These are phyloP conservation scores for Cryptococcus sp. DNA, from an alignment of 1,284 basidiomycete species.

Conservation along the genomic window DNA sequence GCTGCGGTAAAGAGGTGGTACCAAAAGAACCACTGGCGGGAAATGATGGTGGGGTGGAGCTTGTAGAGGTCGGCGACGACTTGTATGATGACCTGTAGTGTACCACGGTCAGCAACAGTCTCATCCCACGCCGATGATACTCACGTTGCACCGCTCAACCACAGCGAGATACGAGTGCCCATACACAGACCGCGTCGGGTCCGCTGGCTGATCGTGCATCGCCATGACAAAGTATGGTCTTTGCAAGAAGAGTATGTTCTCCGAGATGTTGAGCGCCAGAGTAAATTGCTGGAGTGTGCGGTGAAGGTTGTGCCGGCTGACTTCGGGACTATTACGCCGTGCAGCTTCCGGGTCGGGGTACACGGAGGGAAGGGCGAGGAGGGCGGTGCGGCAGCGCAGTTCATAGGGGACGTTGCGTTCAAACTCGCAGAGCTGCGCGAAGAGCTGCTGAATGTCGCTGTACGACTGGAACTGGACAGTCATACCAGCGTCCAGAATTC, in stretches of 20 bases:
- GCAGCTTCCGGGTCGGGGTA: constrained; percentile 22
- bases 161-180: constrained; percentile 32
- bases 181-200: constrained; percentile 27
- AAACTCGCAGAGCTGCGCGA: constrained; percentile 23
- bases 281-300: constrained; percentile 33
- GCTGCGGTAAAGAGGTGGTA: constrained; percentile 37
- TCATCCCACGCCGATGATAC: not conserved
- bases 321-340: constrained; percentile 17
- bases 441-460: constrained; percentile 20
- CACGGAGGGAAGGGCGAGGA: constrained; percentile 21
- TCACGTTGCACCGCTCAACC: constrained; percentile 33
- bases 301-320: constrained; percentile 20
- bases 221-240: constrained; percentile 38
- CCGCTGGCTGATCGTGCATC: constrained; percentile 27
- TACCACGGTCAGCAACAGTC: not conserved
- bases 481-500: constrained; percentile 18
- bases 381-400: constrained; percentile 26
- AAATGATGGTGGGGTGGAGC: constrained; percentile 23
- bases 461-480: constrained; percentile 22
- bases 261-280: constrained; percentile 28
- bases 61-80: constrained; percentile 25
- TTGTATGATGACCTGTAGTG: constrained; percentile 25
- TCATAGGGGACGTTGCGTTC: constrained; percentile 27
- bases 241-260: constrained; percentile 30
- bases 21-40: constrained; percentile 39